Base-by-base conservation (phyloP, 495 filamentous ascomycete genomes). In the Jackrogersella multiformis region DNA sequence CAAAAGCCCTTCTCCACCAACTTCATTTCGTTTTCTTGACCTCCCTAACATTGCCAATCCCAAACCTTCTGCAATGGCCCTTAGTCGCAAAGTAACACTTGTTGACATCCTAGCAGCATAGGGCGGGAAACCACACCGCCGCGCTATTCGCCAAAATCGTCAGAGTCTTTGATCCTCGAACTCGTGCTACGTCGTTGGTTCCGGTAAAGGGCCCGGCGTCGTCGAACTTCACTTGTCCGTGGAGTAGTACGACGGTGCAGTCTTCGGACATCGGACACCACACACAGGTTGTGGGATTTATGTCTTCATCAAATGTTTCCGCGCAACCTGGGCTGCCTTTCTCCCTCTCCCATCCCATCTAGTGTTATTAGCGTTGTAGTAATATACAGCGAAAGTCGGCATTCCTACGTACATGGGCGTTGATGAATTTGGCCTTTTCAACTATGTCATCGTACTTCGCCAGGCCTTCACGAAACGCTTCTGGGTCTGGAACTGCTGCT, bases 191-290 rank as follows among this genome's bases (percentile, higher is more conserved):
- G 2, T 12, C 35, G 36, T 56, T 56, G 20, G 52, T 26, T 20
- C 52, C 52, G 1, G 35, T 41, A 6, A 15, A 39, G 18, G 21
- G 34, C 8, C 41, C 52, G 34, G 41, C 21, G 20, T 41, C 35
- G 23, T 56, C 35, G 21, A 56, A 35, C 52, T 41, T 32, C 52
- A 56, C 41, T 15, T 24, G 10, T 20, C 52, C 52, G 35, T 56
- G n/a, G 12, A 56, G 21, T 0, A 56, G 35, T 0, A 56, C 35
- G 6, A 56, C 10, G 13, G 38, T 38, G n/a, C 52, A 56, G 21
- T 56, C 52, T 15, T 56, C 52, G 7, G 15, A 39, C 21, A 56
- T 7, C 1, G 52, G 52, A n/a, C n/a, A n/a, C n/a, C n/a, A n/a
- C n/a, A n/a, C n/a, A n/a, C n/a, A n/a, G n/a, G n/a, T n/a, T n/a